A percentile compares a stretch with the other conserved stretches of the same genome.
Evolutionary conservation across 371 early-diverging fungal species (phyloP).

Genomic region (Mucor circinelloides): DNA sequence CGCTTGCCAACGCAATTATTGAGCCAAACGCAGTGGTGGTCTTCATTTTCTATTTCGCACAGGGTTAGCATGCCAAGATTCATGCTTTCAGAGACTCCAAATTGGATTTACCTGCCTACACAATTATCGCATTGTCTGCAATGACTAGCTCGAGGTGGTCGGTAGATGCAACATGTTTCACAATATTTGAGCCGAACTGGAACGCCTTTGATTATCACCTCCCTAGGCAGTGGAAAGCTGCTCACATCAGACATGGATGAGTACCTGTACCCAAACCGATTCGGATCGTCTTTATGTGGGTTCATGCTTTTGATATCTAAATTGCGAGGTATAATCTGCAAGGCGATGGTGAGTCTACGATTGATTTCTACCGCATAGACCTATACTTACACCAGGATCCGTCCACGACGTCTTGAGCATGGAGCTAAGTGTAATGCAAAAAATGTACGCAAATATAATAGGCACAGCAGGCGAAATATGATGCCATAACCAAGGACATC

Average conservation of each 20-base stretch:
- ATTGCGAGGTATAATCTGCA: slow-evolving; percentile 70
- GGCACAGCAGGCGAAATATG: slow-evolving; percentile 66
- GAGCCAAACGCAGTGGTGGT: slow-evolving; percentile 96
- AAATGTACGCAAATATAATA: slow-evolving; percentile 73
- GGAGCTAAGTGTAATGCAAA: slow-evolving; percentile 65
- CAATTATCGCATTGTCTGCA: slow-evolving; percentile 92
- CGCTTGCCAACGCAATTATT: slow-evolving; percentile 92
- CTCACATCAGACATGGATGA: slow-evolving; percentile 18
- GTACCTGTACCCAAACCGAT: slow-evolving; percentile 17
- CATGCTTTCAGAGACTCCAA: not conserved
- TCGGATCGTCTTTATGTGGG: not conserved
- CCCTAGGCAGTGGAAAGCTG: slow-evolving; percentile 49
- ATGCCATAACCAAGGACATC: slow-evolving; percentile 73
- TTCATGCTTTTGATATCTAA: slow-evolving; percentile 43
- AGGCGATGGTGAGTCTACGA: too few relatives aligned
- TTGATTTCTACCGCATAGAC: too few relatives aligned
- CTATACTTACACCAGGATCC: slow-evolving; percentile 79
- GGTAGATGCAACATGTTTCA: slow-evolving; percentile 88
- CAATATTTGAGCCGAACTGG: slow-evolving; percentile 82
- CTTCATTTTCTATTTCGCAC: slow-evolving; percentile 62
- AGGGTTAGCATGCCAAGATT: not conserved
- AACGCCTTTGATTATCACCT: slow-evolving; percentile 65
- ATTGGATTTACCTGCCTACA: slow-evolving; percentile 60
- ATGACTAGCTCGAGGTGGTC: slow-evolving; percentile 90
- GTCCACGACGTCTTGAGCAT: slow-evolving; percentile 86